These are phyloP conservation scores for Aspergillus hancockii DNA, from an alignment of 495 filamentous ascomycete species.

Conservation along the genomic window DNA sequence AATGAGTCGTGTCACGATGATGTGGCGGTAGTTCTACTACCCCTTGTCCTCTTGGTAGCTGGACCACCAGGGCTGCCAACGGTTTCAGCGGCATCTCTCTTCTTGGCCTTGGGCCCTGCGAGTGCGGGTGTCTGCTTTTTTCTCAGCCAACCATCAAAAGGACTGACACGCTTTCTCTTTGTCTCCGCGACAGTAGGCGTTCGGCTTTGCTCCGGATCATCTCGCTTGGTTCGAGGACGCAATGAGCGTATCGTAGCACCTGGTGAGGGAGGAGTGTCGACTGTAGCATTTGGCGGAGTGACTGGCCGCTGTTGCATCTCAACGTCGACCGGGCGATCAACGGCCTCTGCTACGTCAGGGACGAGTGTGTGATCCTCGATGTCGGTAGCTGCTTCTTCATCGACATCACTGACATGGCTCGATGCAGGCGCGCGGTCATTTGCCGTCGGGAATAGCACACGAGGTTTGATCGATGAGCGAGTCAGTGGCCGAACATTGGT, in stretches of 20 bases:
- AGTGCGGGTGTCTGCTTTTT: conserved; percentile 49
- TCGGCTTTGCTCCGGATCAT: conserved; percentile 20
- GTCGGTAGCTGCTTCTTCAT: conserved; percentile 55
- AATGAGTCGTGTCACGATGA: conserved; percentile 10
- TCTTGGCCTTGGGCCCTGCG: conserved; percentile 26
- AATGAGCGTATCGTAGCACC: conserved; percentile 32
- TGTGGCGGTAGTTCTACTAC: conserved; percentile 15
- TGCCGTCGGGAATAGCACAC: conserved; percentile 74
- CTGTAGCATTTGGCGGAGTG: conserved; percentile 53
- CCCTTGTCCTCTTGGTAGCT: conserved; percentile 32
- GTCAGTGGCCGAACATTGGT: conserved; percentile 57
- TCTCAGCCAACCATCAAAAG: conserved; percentile 66
- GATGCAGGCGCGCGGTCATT: conserved; percentile 30
- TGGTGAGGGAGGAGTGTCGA: conserved; percentile 54
- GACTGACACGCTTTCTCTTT: conserved; percentile 54
- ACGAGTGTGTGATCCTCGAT: conserved; percentile 57
- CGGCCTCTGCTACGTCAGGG: conserved; percentile 39
- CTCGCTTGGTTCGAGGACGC: conserved; percentile 28
- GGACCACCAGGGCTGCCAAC: conserved; percentile 28
- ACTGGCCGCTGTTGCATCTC: conserved; percentile 26
- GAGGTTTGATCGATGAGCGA: conserved; percentile 77
- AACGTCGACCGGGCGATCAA: conserved; percentile 20
- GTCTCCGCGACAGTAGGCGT: conserved; percentile 26
- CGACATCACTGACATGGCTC: conserved; percentile 43
- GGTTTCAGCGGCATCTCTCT: conserved; percentile 31